These are phyloP conservation scores for Trichoderma citrinoviride DNA, from an alignment of 2,329 filamentous ascomycete species.

Conservation along the genomic window DNA sequence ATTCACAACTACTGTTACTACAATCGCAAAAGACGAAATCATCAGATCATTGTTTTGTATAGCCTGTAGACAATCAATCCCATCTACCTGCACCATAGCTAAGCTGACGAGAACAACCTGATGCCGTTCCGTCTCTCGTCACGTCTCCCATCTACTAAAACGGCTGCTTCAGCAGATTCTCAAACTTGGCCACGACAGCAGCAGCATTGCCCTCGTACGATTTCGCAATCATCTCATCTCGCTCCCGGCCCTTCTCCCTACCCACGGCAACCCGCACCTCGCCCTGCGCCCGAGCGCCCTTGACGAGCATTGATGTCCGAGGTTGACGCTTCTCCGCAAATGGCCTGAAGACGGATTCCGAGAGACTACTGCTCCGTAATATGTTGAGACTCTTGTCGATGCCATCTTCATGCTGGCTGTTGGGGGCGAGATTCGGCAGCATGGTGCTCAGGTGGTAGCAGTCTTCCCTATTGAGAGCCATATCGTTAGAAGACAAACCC, in stretches of 20 bases:
- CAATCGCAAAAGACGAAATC: too few species aligned
- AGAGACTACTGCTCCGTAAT: neutral
- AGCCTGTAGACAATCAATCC: too few species aligned
- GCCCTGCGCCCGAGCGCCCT: constrained; percentile 26
- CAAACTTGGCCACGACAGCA: constrained; percentile 14
- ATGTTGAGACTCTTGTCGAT: neutral
- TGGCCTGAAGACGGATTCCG: constrained; percentile 18
- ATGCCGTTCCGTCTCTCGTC: too few species aligned
- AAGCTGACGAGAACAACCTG: too few species aligned
- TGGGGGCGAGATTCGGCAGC: constrained; percentile 15
- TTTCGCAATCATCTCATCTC: constrained; percentile 16
- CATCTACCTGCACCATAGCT: too few species aligned
- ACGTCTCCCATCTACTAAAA: neutral
- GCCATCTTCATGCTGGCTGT: constrained; percentile 5
- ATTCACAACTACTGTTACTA: too few species aligned
- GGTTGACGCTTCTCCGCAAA: constrained; percentile 28
- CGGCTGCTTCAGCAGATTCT: constrained; percentile 18
- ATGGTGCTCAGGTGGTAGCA: constrained; percentile 22
- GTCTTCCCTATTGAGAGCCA: constrained; percentile 17
- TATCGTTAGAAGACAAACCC: neutral
- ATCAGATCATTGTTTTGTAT: too few species aligned
- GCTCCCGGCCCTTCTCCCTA: constrained; percentile 20
- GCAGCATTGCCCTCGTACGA: constrained; percentile 1
- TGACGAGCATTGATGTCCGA: constrained; percentile 26
- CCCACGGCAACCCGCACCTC: constrained; percentile 25